Base-by-base conservation (phyloP, 441 rosid species). In the Capsella rubella region DNA sequence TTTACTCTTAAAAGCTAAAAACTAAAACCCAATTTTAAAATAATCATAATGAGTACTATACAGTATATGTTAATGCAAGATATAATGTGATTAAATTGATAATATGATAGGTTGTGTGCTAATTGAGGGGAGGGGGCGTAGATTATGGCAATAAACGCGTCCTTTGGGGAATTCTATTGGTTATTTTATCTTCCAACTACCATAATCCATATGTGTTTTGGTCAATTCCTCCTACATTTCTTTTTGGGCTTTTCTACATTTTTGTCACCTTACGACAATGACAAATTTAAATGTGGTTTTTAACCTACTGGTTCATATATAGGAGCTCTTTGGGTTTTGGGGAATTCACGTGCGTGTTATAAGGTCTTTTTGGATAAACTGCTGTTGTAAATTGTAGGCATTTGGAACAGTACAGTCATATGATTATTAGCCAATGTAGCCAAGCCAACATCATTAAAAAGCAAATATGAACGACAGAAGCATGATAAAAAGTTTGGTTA, bases 141-240 rank as follows among this genome's bases (percentile, higher is more conserved):
- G 64, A 59, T 28, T 21, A 39, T 6, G 47, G 47, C 64, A 63
- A 3, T 27, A 67, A 66, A 27, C 51, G 28, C 60, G 61, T 1
- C 52, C 16, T 40, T 40, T 67, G 42, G 61, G 51, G 29, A 16
- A 7, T 40, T 67, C 42, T 54, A 67, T 54, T 54, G 62, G 52
- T 40, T 40, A 42, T 6, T 28, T 27, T 15, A 9, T 6, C 12
- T 21, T 67, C 40, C 62, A 71, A 59, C 67, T 25, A 69, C 37
- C 70, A 50, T 9, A 25, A 14, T 28, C 27, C 61, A 11, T 6
- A 6, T 27, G 50, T 27, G 35, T 25, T 51, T 51, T 66, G 60
- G 60, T 51, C 59, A 66, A 52, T 37, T 51, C 15, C 2, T 43
- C 39, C 27, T 16, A 0, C 4, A 1, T 47, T 15, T 46, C 3